phyloP scores from a whole-genome alignment of 2,329 filamentous ascomycete species.

The Ceratocystis albifundus region DNA sequence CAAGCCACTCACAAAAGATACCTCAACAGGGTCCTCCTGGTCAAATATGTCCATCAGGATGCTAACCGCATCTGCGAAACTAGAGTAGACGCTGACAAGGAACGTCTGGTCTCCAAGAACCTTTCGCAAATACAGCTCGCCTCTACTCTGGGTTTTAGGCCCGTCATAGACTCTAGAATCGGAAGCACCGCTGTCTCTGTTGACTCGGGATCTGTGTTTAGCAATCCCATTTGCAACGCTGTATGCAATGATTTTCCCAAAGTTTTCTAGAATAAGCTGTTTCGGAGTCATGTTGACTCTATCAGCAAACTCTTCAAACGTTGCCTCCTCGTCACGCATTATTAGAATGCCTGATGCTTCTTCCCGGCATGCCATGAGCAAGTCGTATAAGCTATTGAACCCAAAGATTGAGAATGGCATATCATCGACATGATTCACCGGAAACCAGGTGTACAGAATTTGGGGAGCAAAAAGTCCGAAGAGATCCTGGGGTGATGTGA shows the following conservation, averaged over 20 bases:
- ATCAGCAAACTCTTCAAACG: conserved; percentile 48
- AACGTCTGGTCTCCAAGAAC: conserved; percentile 57
- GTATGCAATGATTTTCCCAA: conserved; percentile 72
- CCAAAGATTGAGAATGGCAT: conserved; percentile 82
- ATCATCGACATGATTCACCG: conserved; percentile 50
- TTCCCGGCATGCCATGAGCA: conserved; percentile 59
- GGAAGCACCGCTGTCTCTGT: conserved; percentile 1
- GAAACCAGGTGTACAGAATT: conserved; percentile 81
- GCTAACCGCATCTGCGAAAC: conserved; percentile 67
- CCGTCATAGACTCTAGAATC: neutral
- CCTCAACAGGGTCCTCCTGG: conserved; percentile 63
- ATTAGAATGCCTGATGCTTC: conserved; percentile 71
- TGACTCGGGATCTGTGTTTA: conserved; percentile 16
- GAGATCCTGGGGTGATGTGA: conserved; percentile 56
- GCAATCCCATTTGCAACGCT: conserved; percentile 51
- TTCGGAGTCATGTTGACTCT: conserved; percentile 43
- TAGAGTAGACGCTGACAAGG: conserved; percentile 48
- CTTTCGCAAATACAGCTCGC: conserved; percentile 31
- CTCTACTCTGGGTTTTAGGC: conserved; percentile 4
- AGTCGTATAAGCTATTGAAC: conserved; percentile 55
- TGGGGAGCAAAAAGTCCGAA: conserved; percentile 82
- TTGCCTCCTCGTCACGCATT: conserved; percentile 63
- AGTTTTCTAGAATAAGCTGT: conserved; percentile 54
- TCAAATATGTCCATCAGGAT: conserved; percentile 66
- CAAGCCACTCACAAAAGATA: conserved; percentile 50